phyloP scores from a whole-genome alignment of 495 filamentous ascomycete genomes.

The Penicillium roqueforti region DNA sequence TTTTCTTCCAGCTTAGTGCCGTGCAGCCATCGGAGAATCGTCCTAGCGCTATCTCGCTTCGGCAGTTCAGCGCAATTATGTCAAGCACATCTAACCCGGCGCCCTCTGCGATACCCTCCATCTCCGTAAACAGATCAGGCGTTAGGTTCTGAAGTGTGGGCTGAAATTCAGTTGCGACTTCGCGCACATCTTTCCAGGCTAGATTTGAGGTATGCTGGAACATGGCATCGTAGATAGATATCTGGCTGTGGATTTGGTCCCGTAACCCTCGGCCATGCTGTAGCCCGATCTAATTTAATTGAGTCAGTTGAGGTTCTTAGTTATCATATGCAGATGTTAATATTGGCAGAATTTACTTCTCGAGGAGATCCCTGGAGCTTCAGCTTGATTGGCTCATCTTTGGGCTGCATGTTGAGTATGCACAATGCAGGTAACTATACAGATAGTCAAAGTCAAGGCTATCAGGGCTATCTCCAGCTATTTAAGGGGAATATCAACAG shows the following conservation, averaged over 20 bases:
- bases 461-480: not conserved
- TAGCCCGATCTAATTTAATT: constrained; percentile 45
- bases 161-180: constrained; percentile 44
- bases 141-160: constrained; percentile 33
- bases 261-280: constrained; percentile 49
- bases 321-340: not conserved
- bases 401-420: not conserved
- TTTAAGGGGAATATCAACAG: not conserved
- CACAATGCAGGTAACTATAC: not conserved
- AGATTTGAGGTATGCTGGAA: constrained; percentile 48
- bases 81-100: constrained; percentile 48
- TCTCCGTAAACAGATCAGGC: constrained; percentile 49
- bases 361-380: constrained; percentile 22
- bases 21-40: constrained; percentile 63
- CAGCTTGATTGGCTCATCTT: constrained; percentile 19
- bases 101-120: constrained; percentile 58
- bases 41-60: constrained; percentile 65
- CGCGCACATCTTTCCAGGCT: constrained; percentile 46
- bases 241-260: constrained; percentile 41
- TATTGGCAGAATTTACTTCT: constrained; percentile 23
- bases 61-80: constrained; percentile 62
- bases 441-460: not conserved
- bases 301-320: not conserved
- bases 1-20: constrained; percentile 49
- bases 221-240: constrained; percentile 49